Evolutionary conservation across 2,329 filamentous ascomycete species (phyloP), one percentile per base, ranked within the genome.

Genomic region (Parafenestella ontariensis): DNA sequence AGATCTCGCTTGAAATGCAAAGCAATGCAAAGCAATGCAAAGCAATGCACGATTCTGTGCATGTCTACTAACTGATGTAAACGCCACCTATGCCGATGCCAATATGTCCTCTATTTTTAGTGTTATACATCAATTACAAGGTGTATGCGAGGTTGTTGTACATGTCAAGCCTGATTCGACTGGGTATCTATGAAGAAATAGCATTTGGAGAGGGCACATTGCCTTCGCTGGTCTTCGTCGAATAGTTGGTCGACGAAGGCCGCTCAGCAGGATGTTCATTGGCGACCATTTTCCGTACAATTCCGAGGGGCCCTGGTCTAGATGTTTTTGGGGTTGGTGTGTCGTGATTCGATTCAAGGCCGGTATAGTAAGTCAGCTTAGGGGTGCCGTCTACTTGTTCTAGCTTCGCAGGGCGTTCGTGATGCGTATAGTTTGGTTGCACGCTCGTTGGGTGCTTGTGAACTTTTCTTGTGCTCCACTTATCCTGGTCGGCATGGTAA

Each of bases 361-460:
- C 43, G 15, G 55, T 43, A 44, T 61, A 61, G 34, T 61, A 61
- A 36, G 20, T 46, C 20, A 61, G 37, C 5, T 20, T 54, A 1
- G 48, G 36, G 5, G 42, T 39, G 3, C 31, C 36, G n/a, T 49
- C 43, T n/a, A 11, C 28, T 1, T n/a, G 6, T 17, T 6, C 24
- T 37, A 9, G 29, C 31, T 36, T 20, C 11, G 44, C 23, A 34
- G 40, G 2, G 1, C 20, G 20, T 26, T 53, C 53, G 18, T 37
- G 11, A 37, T 37, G 34, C 34, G n/a, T 37, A 18, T 17, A 37
- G n/a, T 37, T 18, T 18, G 34, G 34, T 18, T 37, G 34, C 18
- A 17, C 4, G 34, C 8, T 44, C 31, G 13, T 52, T 55, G 26
- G 52, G 24, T 60, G 50, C 10, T 57, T 61, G 29, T 45, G 44